phyloP scores from a whole-genome alignment of 257 asterid species.

The Nicotiana benthamiana region DNA sequence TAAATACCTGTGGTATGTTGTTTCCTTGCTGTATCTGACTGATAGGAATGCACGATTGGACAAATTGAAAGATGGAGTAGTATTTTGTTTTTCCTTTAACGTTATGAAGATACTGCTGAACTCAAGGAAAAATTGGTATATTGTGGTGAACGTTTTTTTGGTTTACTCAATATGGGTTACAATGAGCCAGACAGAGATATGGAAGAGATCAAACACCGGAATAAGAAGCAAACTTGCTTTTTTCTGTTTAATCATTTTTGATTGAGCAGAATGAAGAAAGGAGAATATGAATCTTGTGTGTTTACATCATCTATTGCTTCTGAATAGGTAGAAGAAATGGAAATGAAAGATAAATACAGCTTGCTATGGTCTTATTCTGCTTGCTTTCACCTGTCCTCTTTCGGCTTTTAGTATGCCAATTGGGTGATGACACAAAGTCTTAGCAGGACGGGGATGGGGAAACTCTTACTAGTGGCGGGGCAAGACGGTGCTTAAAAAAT shows the following conservation, averaged over 20 bases:
- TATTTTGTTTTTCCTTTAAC: background rate
- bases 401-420: background rate
- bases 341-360: background rate
- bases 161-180: background rate
- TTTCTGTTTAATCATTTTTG: background rate
- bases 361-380: background rate
- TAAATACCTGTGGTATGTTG: background rate
- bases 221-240: background rate
- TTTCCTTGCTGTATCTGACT: slow-evolving; percentile 4
- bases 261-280: background rate
- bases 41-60: background rate
- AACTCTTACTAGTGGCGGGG: background rate
- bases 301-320: background rate
- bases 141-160: background rate
- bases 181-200: background rate
- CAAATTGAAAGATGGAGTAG: background rate
- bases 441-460: background rate
- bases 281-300: background rate
- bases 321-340: background rate
- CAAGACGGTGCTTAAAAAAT: background rate
- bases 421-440: background rate
- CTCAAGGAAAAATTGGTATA: background rate
- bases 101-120: background rate
- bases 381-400: background rate
- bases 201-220: background rate